Base-by-base conservation (phyloP, 2,329 filamentous ascomycete species). In the Calonectria montana region DNA sequence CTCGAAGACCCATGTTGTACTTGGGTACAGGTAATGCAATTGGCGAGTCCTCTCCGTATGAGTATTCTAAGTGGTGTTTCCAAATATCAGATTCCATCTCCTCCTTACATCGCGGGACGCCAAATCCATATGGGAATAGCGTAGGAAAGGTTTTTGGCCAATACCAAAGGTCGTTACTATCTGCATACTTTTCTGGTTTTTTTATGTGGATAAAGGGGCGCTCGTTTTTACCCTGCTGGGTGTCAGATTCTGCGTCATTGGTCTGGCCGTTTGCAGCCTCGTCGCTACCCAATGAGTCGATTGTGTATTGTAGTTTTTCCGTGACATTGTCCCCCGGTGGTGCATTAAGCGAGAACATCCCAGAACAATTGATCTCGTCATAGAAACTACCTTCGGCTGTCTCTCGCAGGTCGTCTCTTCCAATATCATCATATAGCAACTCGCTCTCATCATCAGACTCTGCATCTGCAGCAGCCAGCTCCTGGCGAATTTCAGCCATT, bases 1-100 rank as follows among this genome's bases (percentile, higher is more conserved):
- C 18, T 21, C 23, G 16, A 7, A 70, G 68, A 10, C 21, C 55
- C 47, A 71, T 59, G 29, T 64, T 71, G 16, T 53, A 21, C 15
- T 21, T 31, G 1, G 27, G 25, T 31, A 31, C 8, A 12, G 1
- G 4, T 4, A 6, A 31, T 1, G 16, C 1, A 13, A 21, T 7
- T 35, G n/a, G 6, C 18, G 3, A 9, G 1, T 31, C 18, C n/a
- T 4, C 18, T 55, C 15, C 15, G 8, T 55, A n/a, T 2, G 3
- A 31, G 10, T 55, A 9, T 55, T 15, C 27, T 9, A 3, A 35
- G 18, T 35, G 15, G 3, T 4, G 2, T 18, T 55, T 55, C 50
- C 27, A 55, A 35, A 55, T 9, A n/a, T 35, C 27, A 13, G 29
- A 55, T 35, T 55, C 50, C 8, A 23, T 35, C 35, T 55, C 27